Percentiles rank a stretch among this genome's conserved stretches.
These are phyloP conservation scores for Onygena corvina DNA, from an alignment of 2,329 filamentous ascomycete genomes.

Conservation along the genomic window DNA sequence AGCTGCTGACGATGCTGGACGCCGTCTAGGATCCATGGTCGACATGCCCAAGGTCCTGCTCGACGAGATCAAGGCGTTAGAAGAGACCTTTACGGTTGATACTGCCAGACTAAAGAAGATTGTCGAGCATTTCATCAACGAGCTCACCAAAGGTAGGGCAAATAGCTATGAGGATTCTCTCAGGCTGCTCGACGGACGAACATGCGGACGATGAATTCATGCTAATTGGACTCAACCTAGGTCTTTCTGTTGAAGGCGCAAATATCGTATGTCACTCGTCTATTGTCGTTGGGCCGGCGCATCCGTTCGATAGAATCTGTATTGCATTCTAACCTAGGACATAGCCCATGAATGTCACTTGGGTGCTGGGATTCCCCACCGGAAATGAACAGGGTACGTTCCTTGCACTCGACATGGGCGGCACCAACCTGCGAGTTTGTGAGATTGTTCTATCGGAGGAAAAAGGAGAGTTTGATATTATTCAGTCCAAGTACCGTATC, in stretches of 20 bases:
- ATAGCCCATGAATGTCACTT: slow-evolving; percentile 94
- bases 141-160: slow-evolving; percentile 69
- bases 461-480: slow-evolving; percentile 84
- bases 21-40: slow-evolving; percentile 62
- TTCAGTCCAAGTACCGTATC: slow-evolving; percentile 92
- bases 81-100: slow-evolving; percentile 71
- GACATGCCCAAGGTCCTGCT: slow-evolving; percentile 79
- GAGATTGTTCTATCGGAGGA: slow-evolving; percentile 74
- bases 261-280: slow-evolving; percentile 66
- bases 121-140: slow-evolving; percentile 74
- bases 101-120: slow-evolving; percentile 75
- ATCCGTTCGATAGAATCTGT: neutral
- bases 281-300: no score
- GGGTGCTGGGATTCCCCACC: slow-evolving; percentile 82
- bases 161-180: neutral
- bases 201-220: slow-evolving; percentile 6
- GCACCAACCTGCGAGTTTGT: slow-evolving; percentile 89
- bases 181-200: slow-evolving; percentile 4
- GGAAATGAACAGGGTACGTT: slow-evolving; percentile 80
- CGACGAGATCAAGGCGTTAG: slow-evolving; percentile 68
- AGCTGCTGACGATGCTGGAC: neutral
- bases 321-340: slow-evolving; percentile 16
- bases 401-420: slow-evolving; percentile 87
- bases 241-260: slow-evolving; percentile 73
- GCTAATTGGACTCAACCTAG: slow-evolving; percentile 32